A percentile compares a stretch with the other conserved stretches of the same genome.
Conservation (phyloP, 2,329 filamentous ascomycete species). For the Nemania serpens region DNA sequence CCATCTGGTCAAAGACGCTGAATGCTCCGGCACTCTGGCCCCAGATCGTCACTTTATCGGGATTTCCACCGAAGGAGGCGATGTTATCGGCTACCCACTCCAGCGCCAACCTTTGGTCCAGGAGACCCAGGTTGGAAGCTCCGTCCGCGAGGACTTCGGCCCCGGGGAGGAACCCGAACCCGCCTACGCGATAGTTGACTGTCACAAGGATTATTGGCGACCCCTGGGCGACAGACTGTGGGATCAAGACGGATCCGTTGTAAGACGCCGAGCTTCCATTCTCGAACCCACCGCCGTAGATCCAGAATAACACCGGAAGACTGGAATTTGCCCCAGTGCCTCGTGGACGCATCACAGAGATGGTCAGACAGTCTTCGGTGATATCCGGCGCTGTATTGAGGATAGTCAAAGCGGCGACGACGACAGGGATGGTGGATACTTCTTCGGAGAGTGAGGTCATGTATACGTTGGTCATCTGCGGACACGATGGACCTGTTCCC, state of each 20-base stretch:
- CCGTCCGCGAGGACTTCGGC: slow-evolving; percentile 11
- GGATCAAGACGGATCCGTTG: slow-evolving; percentile 66
- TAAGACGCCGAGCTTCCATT: slow-evolving; percentile 60
- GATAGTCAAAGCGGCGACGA: not conserved
- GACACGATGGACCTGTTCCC: not conserved
- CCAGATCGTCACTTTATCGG: slow-evolving; percentile 43
- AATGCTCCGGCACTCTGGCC: slow-evolving; percentile 48
- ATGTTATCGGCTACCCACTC: slow-evolving; percentile 53
- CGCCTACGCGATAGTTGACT: slow-evolving; percentile 41
- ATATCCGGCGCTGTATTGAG: not conserved
- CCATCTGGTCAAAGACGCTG: too few relatives aligned
- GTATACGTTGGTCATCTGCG: not conserved
- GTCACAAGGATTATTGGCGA: slow-evolving; percentile 50
- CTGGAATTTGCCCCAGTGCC: not conserved
- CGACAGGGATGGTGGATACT: not conserved
- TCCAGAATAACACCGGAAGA: slow-evolving; percentile 57
- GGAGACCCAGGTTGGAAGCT: slow-evolving; percentile 42
- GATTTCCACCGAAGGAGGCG: slow-evolving; percentile 29
- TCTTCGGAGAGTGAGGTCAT: not conserved
- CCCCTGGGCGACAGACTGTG: slow-evolving; percentile 53
- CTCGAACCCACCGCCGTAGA: slow-evolving; percentile 62
- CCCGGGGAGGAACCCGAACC: slow-evolving; percentile 43
- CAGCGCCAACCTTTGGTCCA: slow-evolving; percentile 52
- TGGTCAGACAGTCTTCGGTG: not conserved
- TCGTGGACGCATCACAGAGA: not conserved